Evolutionary conservation across 805 yeast species (phyloP).

Genomic region (Metschnikowia lachancei): DNA sequence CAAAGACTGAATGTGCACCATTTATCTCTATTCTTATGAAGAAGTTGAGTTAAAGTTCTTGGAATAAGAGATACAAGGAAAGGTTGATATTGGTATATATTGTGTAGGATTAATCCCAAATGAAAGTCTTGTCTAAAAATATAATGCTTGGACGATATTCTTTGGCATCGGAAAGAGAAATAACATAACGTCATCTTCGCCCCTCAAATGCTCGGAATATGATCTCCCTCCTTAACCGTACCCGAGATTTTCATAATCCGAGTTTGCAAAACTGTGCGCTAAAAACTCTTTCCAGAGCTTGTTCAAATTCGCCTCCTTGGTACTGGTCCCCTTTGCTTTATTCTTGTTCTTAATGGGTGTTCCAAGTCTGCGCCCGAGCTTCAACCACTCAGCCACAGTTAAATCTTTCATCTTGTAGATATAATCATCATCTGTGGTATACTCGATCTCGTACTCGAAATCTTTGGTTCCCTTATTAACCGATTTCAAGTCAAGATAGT

Average conservation of each 20-base stretch:
- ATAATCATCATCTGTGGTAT: conserved; percentile 56
- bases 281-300: conserved; percentile 56
- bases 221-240: conserved; percentile 27
- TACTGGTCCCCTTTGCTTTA: conserved; percentile 5
- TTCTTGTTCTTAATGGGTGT: conserved; percentile 27
- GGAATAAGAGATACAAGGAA: no score
- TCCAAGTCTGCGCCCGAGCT: conserved; percentile 53
- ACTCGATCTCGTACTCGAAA: conserved; percentile 64
- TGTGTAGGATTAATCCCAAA: no score
- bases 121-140: no score
- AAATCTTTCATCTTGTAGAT: conserved; percentile 53
- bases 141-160: no score
- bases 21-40: no score
- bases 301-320: conserved; percentile 21
- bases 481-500: conserved; percentile 58
- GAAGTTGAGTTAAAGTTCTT: no score
- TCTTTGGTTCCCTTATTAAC: conserved; percentile 45
- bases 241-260: conserved; percentile 59
- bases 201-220: not conserved
- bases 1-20: no score
- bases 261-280: conserved; percentile 58
- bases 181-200: no score
- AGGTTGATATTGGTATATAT: no score
- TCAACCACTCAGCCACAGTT: conserved; percentile 61
- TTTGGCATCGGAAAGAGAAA: no score